phyloP scores from a whole-genome alignment of 805 yeast species.

The Ogataea methylovora region DNA sequence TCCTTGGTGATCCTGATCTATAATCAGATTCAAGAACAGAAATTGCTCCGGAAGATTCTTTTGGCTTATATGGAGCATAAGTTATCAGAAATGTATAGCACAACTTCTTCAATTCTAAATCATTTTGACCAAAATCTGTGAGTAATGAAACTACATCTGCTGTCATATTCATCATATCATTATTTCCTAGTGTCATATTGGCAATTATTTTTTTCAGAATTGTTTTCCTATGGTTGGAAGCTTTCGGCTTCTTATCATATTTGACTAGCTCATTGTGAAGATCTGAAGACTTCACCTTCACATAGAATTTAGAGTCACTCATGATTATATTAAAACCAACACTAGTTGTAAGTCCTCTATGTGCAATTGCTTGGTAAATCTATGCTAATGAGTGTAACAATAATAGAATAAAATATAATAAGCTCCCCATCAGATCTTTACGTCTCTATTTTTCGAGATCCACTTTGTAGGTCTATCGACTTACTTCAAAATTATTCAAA shows the following conservation, averaged over 20 bases:
- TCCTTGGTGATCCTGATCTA: conserved; percentile 21
- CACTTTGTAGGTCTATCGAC: too few relatives aligned
- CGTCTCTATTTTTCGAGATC: too few relatives aligned
- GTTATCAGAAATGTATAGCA: conserved; percentile 60
- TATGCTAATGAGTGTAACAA: too few relatives aligned
- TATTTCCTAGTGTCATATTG: conserved; percentile 75
- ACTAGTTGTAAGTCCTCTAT: too few relatives aligned
- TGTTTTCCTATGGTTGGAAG: conserved; percentile 30
- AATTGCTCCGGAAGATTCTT: conserved; percentile 46
- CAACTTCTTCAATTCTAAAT: conserved; percentile 63
- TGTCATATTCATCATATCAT: conserved; percentile 61
- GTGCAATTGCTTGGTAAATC: too few relatives aligned
- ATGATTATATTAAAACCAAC: too few relatives aligned
- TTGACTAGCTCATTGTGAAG: conserved; percentile 21
- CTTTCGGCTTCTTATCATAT: conserved; percentile 31
- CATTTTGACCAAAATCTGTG: conserved; percentile 33
- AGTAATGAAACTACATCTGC: conserved; percentile 56
- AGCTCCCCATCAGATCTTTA: too few relatives aligned
- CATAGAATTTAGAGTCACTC: conserved; percentile 21
- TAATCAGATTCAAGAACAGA: conserved; percentile 49
- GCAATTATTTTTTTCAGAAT: conserved; percentile 71
- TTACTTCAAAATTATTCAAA: too few relatives aligned
- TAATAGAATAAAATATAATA: too few relatives aligned
- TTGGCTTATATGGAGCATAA: conserved; percentile 53
- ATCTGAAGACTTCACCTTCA: conserved; percentile 23